Evolutionary conservation across 306 rosid genomes (phyloP).

Genomic region (Cucurbita pepo): DNA sequence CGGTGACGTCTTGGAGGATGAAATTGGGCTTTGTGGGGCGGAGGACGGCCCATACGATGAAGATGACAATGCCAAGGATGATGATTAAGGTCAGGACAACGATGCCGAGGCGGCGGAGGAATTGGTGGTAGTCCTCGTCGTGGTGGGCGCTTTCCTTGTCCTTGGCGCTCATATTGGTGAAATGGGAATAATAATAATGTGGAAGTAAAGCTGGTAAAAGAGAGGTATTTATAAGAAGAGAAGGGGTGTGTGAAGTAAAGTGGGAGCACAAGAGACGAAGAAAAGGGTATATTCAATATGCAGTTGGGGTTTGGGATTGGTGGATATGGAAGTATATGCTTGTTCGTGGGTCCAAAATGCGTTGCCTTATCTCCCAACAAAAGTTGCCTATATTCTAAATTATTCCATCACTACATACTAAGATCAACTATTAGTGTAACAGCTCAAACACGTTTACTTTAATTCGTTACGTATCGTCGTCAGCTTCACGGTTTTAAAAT

Average conservation of each 20-base stretch:
- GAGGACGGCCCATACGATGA: slow-evolving; percentile 42
- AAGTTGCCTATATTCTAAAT: neutral
- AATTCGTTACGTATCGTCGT: too few relatives aligned
- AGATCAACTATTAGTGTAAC: too few relatives aligned
- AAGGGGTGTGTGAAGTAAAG: neutral
- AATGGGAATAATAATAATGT: neutral
- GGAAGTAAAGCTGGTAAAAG: neutral
- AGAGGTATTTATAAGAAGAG: neutral
- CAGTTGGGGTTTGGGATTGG: neutral
- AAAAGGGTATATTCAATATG: neutral
- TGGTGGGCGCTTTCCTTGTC: slow-evolving; percentile 33
- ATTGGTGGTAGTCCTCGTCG: slow-evolving; percentile 6
- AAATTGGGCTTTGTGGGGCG: slow-evolving; percentile 47
- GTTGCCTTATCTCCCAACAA: neutral
- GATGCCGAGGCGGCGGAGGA: slow-evolving; percentile 14
- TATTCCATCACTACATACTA: too few relatives aligned
- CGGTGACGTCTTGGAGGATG: slow-evolving; percentile 53
- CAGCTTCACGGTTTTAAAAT: too few relatives aligned
- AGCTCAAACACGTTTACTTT: too few relatives aligned
- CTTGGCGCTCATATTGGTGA: slow-evolving; percentile 27
- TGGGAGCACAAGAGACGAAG: neutral
- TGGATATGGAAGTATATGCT: neutral
- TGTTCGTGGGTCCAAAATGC: neutral
- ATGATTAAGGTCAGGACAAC: neutral
- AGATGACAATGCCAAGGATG: slow-evolving; percentile 20